Evolutionary conservation across 805 yeast species (phyloP), one percentile per base, ranked within the genome.

Genomic region (Ogataea thermomethanolica): DNA sequence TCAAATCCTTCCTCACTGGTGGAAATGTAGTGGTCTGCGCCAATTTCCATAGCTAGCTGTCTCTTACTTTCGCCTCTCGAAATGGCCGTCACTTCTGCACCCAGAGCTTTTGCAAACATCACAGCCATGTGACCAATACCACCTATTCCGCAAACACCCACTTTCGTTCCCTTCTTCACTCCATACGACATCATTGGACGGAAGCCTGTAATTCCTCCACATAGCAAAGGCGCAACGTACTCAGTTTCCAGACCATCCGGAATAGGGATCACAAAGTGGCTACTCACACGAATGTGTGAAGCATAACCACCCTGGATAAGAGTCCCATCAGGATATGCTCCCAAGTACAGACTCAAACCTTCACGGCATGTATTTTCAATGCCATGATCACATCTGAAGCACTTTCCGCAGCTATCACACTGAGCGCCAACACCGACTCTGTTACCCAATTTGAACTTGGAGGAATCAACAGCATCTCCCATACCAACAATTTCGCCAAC

Each of bases 401-500:
- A 86, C 11, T 73, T 64, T 40, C 70, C 61, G 66, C 95, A 85
- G 27, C 84, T 67, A 43, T 64, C 66, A 20, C 72, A 67, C 55
- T 76, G 80, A 20, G 93, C 91, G 51, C 95, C 95, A 35, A 84
- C 73, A 39, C 91, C 95, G 21, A 84, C 93, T 49, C 87, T 70
- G 49, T 85, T 81, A 41, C 95, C 95, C n/a, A 81, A 58, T 57
- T 70, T 75, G 66, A 62, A 71, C 39, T 46, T 67, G 8, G 61
- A 58, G 47, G 13, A 5, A 20, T 37, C 41, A 5, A 84, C 78
- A 23, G 71, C 65, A 8, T 69, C 52, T 39, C 93, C 95, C 28
- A 82, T 67, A 27, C 67, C 70, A 12, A 76, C 68, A 22, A 81
- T 81, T 25, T 59, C 66, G 31, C 87, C 87, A 33, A 81, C 64